These are phyloP conservation scores for Phytophthora idaei DNA, from an alignment of 352 stramenopile genomes.

Conservation along the genomic window DNA sequence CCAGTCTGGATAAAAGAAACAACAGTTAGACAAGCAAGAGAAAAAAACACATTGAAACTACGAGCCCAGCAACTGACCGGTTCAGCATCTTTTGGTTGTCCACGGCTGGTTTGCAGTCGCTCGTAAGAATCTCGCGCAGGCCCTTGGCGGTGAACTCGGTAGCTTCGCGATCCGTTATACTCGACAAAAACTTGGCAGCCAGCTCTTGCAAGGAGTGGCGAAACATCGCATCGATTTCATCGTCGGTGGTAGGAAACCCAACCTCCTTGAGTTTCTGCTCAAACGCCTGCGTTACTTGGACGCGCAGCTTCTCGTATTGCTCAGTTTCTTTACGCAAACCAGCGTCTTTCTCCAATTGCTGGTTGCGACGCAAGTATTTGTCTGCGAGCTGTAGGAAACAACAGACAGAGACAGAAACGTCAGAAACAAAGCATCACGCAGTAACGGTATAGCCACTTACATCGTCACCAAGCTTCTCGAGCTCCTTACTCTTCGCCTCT, in stretches of 20 bases:
- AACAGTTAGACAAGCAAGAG: constrained; percentile 10
- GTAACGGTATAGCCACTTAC: constrained; percentile 39
- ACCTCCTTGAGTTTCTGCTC: constrained; percentile 54
- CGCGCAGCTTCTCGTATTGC: constrained; percentile 63
- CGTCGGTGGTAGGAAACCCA: constrained; percentile 65
- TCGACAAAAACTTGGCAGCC: constrained; percentile 62
- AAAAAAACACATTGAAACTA: not conserved
- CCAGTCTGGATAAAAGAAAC: constrained; percentile 43
- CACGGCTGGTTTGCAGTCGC: constrained; percentile 59
- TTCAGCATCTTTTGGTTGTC: constrained; percentile 83
- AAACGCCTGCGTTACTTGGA: constrained; percentile 63
- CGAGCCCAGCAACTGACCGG: constrained; percentile 38
- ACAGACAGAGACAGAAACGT: constrained; percentile 2
- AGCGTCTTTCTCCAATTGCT: constrained; percentile 64
- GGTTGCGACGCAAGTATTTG: constrained; percentile 72
- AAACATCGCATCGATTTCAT: constrained; percentile 71
- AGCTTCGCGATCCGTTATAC: constrained; percentile 40
- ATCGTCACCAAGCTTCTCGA: constrained; percentile 79
- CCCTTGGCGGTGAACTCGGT: constrained; percentile 53
- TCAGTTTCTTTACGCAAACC: constrained; percentile 60
- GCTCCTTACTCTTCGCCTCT: constrained; percentile 57
- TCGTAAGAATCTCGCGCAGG: constrained; percentile 61
- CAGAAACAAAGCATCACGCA: not conserved
- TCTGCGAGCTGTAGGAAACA: constrained; percentile 58
- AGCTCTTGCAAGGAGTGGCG: constrained; percentile 60